Percentiles rank a stretch among this genome's conserved stretches.
These are phyloP conservation scores for Camellia oleifera DNA, from an alignment of 179 eudicot species.

Conservation along the genomic window DNA sequence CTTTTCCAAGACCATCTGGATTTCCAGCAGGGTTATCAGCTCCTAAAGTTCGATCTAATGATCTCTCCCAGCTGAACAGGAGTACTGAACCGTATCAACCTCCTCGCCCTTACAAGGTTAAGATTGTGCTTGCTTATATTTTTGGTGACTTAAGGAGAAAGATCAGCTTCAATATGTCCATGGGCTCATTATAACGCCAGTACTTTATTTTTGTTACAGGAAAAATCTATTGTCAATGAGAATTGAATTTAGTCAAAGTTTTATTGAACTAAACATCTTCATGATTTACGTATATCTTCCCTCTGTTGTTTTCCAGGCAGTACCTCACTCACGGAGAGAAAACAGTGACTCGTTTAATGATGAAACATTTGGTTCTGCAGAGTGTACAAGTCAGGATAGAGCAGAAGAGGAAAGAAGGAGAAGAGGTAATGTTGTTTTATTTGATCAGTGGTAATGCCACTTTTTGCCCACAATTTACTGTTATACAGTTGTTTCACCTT, in stretches of 20 bases:
- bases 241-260: not conserved
- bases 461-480: not conserved
- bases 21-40: constrained; percentile 54
- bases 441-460: constrained; percentile 48
- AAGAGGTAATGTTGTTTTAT: constrained; percentile 51
- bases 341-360: constrained; percentile 71
- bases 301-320: constrained; percentile 54
- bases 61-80: constrained; percentile 54
- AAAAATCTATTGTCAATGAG: not conserved
- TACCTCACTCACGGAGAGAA: constrained; percentile 66
- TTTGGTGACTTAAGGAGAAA: not conserved
- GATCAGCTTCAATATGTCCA: not conserved
- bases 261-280: not conserved
- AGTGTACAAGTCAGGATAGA: constrained; percentile 68
- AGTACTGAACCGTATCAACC: constrained; percentile 95
- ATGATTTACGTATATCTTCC: not conserved
- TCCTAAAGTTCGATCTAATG: constrained; percentile 58
- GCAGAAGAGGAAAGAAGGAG: constrained; percentile 88
- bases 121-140: constrained; percentile 6
- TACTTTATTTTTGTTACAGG: not conserved
- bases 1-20: constrained; percentile 88
- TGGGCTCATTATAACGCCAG: not conserved
- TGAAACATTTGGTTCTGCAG: constrained; percentile 93
- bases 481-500: not conserved
- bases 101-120: constrained; percentile 95